These are phyloP conservation scores for Caulochytrium protostelioides DNA, from an alignment of 371 early-diverging fungal genomes.

Conservation along the genomic window DNA sequence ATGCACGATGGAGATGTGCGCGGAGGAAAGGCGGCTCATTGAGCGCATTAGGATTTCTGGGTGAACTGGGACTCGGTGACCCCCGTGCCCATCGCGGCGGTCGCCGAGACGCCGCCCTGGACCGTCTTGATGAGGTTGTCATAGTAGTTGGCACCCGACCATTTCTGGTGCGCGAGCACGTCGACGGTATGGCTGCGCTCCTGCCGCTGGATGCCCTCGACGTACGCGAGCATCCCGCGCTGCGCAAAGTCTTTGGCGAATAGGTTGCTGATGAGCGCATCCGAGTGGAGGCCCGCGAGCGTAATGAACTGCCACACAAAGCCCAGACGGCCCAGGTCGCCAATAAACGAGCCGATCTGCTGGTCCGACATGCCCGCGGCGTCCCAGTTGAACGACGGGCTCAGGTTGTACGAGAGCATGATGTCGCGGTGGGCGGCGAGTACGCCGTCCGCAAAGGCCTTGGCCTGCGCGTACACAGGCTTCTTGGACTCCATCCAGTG, in stretches of 20 bases:
- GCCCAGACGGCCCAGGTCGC: slow-evolving; percentile 68
- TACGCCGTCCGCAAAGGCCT: slow-evolving; percentile 76
- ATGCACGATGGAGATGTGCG: no score
- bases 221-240: slow-evolving; percentile 88
- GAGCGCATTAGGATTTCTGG: no score
- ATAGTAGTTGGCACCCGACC: slow-evolving; percentile 93
- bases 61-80: no score
- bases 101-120: slow-evolving; percentile 78
- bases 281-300: slow-evolving; percentile 88
- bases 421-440: slow-evolving; percentile 31
- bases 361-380: slow-evolving; percentile 81
- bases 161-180: slow-evolving; percentile 86
- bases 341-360: slow-evolving; percentile 62
- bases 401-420: slow-evolving; percentile 83
- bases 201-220: slow-evolving; percentile 77
- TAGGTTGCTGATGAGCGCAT: slow-evolving; percentile 53
- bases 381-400: slow-evolving; percentile 97
- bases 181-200: slow-evolving; percentile 80
- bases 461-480: slow-evolving; percentile 77
- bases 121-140: slow-evolving; percentile 81
- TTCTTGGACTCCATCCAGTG: slow-evolving; percentile 96
- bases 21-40: no score
- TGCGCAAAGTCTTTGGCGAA: slow-evolving; percentile 78
- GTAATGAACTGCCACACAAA: slow-evolving; percentile 97
- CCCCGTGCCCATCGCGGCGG: slow-evolving; percentile 92